phyloP scores from a whole-genome alignment of 1,139 yeast genomes.

The Yamadazyma siamensis region DNA sequence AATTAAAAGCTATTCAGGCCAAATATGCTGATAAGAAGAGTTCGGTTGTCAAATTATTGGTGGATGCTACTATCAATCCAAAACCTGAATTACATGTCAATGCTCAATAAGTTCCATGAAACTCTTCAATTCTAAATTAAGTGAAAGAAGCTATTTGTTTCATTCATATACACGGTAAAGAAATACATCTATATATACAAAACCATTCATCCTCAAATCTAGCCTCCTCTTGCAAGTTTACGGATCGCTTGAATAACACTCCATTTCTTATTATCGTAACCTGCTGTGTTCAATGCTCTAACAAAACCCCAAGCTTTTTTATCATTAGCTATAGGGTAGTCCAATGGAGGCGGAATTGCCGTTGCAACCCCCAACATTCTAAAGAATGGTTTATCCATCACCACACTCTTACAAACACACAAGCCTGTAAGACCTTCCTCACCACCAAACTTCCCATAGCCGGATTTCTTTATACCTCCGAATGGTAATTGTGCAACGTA shows the following conservation, averaged over 20 bases:
- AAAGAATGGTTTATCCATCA: conserved; percentile 77
- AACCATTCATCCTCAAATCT: conserved; percentile 6
- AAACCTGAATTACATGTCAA: conserved; percentile 80
- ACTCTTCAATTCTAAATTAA: conserved; percentile 3
- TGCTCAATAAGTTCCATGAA: conserved; percentile 33
- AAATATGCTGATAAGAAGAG: conserved; percentile 61
- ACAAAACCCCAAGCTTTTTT: conserved; percentile 88
- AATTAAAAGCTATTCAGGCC: conserved; percentile 59
- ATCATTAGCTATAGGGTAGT: conserved; percentile 83
- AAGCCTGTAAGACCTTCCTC: conserved; percentile 91
- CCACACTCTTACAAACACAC: conserved; percentile 80
- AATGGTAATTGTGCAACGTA: conserved; percentile 95
- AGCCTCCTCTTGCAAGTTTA: conserved; percentile 38
- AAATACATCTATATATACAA: no score
- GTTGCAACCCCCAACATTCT: conserved; percentile 59
- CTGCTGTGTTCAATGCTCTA: conserved; percentile 76
- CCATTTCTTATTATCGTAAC: conserved; percentile 77
- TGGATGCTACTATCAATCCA: conserved; percentile 78
- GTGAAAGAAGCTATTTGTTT: conserved; percentile 1
- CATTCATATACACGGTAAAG: conserved; percentile 2
- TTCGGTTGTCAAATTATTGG: conserved; percentile 69
- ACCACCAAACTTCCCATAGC: conserved; percentile 96
- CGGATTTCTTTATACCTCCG: conserved; percentile 91
- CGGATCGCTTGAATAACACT: conserved; percentile 44
- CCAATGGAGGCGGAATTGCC: conserved; percentile 80